A percentile compares a stretch with the other conserved stretches of the same genome.
Conservation (phyloP, 2,329 filamentous ascomycete genomes). For the Fusarium sp. region DNA sequence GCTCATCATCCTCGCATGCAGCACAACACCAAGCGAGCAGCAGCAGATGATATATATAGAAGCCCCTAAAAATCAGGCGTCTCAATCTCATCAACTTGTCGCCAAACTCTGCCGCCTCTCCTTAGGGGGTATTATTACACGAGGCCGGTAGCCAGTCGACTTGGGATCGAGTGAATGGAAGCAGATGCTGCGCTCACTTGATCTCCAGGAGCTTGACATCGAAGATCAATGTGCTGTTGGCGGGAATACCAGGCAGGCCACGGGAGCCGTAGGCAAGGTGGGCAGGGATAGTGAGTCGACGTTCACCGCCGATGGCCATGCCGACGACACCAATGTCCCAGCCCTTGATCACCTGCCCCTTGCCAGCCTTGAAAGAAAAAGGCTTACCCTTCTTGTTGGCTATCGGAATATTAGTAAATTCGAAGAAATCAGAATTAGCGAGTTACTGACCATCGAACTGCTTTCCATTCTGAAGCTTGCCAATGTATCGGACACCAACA, state of each 20-base stretch:
- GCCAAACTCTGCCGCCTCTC: slow-evolving; percentile 25
- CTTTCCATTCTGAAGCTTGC: slow-evolving; percentile 94
- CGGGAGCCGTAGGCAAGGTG: slow-evolving; percentile 91
- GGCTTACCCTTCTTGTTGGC: slow-evolving; percentile 99
- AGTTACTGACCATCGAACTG: slow-evolving; percentile 87
- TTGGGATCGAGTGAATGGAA: slow-evolving; percentile 23
- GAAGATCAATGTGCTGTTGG: slow-evolving; percentile 91
- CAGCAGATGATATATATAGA: slow-evolving; percentile 36
- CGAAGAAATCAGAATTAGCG: neutral
- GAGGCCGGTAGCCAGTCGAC: slow-evolving; percentile 29
- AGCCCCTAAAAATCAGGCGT: slow-evolving; percentile 22
- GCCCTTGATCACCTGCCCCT: slow-evolving; percentile 97
- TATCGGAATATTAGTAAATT: slow-evolving; percentile 55
- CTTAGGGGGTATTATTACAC: slow-evolving; percentile 47
- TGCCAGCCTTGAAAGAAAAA: slow-evolving; percentile 94
- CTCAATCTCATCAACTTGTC: slow-evolving; percentile 29
- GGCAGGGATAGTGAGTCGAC: slow-evolving; percentile 89
- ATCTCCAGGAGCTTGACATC: slow-evolving; percentile 89
- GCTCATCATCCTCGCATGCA: slow-evolving; percentile 58
- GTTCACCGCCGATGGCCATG: slow-evolving; percentile 94
- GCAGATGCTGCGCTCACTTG: slow-evolving; percentile 68
- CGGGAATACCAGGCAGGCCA: slow-evolving; percentile 84
- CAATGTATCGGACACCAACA: slow-evolving; percentile 96
- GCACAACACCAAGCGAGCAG: slow-evolving; percentile 44
- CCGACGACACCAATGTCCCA: slow-evolving; percentile 96